These are phyloP conservation scores for Pichia cabralensis DNA, from an alignment of 805 yeast species.

Conservation along the genomic window DNA sequence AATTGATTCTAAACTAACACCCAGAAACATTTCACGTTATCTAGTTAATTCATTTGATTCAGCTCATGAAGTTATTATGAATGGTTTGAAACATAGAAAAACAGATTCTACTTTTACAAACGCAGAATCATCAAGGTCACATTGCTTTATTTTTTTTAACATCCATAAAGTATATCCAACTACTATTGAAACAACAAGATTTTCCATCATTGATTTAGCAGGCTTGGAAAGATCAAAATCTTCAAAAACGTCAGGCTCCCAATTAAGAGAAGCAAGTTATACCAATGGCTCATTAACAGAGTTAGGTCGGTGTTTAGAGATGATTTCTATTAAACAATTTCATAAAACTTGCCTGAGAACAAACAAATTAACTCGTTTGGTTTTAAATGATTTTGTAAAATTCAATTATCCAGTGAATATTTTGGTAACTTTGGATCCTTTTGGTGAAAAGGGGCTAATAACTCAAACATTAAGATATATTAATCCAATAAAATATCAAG, in stretches of 20 bases:
- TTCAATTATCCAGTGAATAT: constrained; percentile 24
- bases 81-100: constrained; percentile 29
- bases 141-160: constrained; percentile 35
- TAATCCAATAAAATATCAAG: constrained; percentile 22
- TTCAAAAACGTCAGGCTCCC: constrained; percentile 35
- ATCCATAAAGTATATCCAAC: constrained; percentile 14
- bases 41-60: constrained; percentile 28
- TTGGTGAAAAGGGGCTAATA: constrained; percentile 27
- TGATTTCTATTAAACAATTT: constrained; percentile 29
- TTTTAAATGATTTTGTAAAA: constrained; percentile 35
- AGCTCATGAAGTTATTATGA: constrained; percentile 29
- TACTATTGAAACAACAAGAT: constrained; percentile 24
- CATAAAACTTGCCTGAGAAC: constrained; percentile 36
- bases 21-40: constrained; percentile 32
- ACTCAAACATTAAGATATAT: constrained; percentile 24
- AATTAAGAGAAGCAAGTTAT: constrained; percentile 37
- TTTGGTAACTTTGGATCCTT: constrained; percentile 31
- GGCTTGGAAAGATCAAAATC: constrained; percentile 40
- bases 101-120: constrained; percentile 36
- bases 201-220: constrained; percentile 43
- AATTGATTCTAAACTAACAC: constrained; percentile 34
- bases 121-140: constrained; percentile 38
- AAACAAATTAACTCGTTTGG: constrained; percentile 38
- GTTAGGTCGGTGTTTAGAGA: constrained; percentile 38
- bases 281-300: constrained; percentile 41